Base-by-base conservation (phyloP, 2,329 filamentous ascomycete species). In the Fusarium staphyleae region DNA sequence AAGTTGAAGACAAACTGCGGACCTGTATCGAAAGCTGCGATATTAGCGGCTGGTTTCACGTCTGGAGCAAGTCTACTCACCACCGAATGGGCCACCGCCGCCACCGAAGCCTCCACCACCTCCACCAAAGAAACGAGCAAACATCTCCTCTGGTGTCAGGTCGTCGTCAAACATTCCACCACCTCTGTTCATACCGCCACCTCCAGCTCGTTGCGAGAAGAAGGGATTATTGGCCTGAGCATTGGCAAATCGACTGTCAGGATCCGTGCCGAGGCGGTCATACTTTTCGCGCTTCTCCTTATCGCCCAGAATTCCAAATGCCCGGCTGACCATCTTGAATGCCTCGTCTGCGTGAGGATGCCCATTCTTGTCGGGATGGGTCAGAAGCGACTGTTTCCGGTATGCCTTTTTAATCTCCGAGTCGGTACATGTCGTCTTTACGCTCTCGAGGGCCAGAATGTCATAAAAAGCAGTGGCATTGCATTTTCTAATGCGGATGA, bases 331-430 rank as follows among this genome's bases (percentile, higher is more conserved):
- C 90, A 97, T 90, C 80, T 99, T 99, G 79, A 99, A 99, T 26
- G 95, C 95, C 78, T 99, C 95, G 72, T 97, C 95, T 48, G 95
- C 93, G 55, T 96, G 87, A 30, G 93, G 88, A 73, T 97, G 93
- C 43, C 93, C 93, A 81, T 99, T 99, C 81, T 99, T 99, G 80
- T 99, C 95, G 60, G 95, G 95, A 80, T 99, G 95, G 54, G 95
- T 99, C 70, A 98, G 81, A 68, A 99, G 79, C 71, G 90, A 95
- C 72, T 96, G 83, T 77, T 96, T 98, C 70, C 93, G 86, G 77
- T 99, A 99, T 6, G 95, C 93, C 79, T 98, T 98, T 75, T 98
- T 99, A 72, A 99, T 92, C 69, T 98, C 93, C 57, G 81, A 75
- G 66, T 98, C 93, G 41, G 86, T 86, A 68, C 85, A 88, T 15